Evolutionary conservation across 768 basidiomycete genomes (phyloP).

Genomic region (Suillus sp.): DNA sequence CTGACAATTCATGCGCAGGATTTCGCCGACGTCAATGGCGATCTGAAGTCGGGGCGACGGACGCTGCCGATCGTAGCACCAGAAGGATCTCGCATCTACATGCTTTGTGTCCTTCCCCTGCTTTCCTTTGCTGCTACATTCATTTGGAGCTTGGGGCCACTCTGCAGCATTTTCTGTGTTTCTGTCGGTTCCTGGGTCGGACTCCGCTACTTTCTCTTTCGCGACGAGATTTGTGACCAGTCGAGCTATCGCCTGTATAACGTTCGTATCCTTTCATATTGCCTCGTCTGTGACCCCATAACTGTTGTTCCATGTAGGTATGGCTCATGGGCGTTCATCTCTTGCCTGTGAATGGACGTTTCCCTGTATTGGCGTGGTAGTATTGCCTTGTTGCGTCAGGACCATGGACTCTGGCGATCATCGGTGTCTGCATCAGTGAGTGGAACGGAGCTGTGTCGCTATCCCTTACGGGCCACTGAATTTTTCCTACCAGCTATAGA

Average conservation of each 20-base stretch:
- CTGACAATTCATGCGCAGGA: slow-evolving; percentile 43
- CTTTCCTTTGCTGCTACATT: slow-evolving; percentile 16
- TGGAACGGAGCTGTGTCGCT: not conserved
- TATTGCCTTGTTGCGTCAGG: not conserved
- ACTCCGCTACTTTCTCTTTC: slow-evolving; percentile 19
- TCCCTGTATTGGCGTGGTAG: not conserved
- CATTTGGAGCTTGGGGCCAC: slow-evolving; percentile 16
- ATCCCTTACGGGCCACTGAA: not conserved
- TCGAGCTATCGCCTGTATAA: slow-evolving; percentile 20
- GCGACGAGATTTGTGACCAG: slow-evolving; percentile 16
- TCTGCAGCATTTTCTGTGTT: slow-evolving; percentile 13
- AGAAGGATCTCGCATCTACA: slow-evolving; percentile 19
- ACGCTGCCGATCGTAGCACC: slow-evolving; percentile 33
- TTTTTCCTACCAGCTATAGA: not conserved
- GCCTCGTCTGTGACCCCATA: not conserved
- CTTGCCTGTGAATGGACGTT: not conserved
- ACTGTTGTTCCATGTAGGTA: not conserved
- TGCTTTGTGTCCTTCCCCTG: slow-evolving; percentile 16
- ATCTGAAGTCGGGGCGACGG: slow-evolving; percentile 30
- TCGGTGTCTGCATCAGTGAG: not conserved
- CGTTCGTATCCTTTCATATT: slow-evolving; percentile 3
- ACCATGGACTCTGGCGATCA: not conserved
- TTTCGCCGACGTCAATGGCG: slow-evolving; percentile 36
- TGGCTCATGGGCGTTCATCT: not conserved
- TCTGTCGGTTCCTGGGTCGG: slow-evolving; percentile 21